These are phyloP conservation scores for Agaricus bisporus DNA, from an alignment of 768 basidiomycete species.

Conservation along the genomic window DNA sequence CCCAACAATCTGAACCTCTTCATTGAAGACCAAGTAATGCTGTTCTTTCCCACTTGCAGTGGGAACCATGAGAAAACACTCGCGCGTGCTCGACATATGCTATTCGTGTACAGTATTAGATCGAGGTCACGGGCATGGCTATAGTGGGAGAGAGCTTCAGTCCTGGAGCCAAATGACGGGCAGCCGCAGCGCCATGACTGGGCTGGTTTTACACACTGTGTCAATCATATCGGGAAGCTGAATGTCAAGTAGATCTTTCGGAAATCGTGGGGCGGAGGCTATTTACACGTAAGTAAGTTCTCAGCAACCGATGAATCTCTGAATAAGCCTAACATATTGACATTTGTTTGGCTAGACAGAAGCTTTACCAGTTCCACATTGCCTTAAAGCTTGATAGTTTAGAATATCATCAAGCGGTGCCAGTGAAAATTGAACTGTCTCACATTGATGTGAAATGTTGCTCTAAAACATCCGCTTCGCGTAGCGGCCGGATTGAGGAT, in stretches of 20 bases:
- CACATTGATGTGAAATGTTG: conserved; percentile 7
- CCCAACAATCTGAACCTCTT: no score
- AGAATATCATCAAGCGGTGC: not conserved
- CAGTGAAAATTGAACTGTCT: not conserved
- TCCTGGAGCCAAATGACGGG: no score
- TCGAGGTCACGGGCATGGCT: no score
- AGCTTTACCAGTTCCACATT: not conserved
- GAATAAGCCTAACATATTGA: conserved; percentile 2
- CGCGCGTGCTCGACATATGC: not conserved
- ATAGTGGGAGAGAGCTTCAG: not conserved
- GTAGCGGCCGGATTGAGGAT: not conserved
- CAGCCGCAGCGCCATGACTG: not conserved
- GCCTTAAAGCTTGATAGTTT: not conserved
- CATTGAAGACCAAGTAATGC: no score
- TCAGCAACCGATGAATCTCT: no score
- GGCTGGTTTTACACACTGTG: not conserved
- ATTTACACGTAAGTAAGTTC: no score
- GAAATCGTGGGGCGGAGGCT: conserved; percentile 1
- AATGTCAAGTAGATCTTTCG: not conserved
- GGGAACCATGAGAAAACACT: not conserved
- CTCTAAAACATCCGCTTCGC: not conserved
- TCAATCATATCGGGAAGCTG: not conserved
- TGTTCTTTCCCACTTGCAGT: no score
- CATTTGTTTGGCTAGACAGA: conserved; percentile 1
- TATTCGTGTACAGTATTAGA: not conserved